Evolutionary conservation across 305 asterid genomes (phyloP), one percentile per base, ranked within the genome.

Genomic region (Fraxinus platypoda): DNA sequence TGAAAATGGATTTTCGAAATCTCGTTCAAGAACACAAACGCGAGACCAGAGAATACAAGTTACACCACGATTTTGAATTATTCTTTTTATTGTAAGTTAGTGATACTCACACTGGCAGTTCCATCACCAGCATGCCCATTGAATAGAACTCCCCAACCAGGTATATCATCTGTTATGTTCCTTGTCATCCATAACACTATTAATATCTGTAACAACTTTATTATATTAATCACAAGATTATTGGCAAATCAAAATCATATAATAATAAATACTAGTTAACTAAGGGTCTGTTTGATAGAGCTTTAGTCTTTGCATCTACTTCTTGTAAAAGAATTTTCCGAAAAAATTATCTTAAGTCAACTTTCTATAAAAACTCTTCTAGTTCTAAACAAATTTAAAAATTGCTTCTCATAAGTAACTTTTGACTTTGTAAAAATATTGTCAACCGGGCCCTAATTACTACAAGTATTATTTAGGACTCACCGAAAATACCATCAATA

Each of bases 151-250:
- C 99, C 99, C 99, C 98, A 95, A 11, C 99, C 99, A 2, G 98
- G 97, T 15, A 85, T 88, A 83, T 95, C 98, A 28, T 95, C 99
- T 0, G 99, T 95, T 68, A 95, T 85, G 88, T 86, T 90, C 87
- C 99, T 91, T 11, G 99, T 94, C 98, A 95, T 95, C 99, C 99
- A 95, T 89, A 95, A 19, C 33, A 93, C 80, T 79, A 95, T 86
- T 68, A 94, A 78, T 33, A 80, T 80, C 99, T 95, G 88, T 59
- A 76, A 30, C 33, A 82, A 79, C 19, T 49, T 0, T 0, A 0
- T n/a, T 43, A 19, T 23, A n/a, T 81, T 81, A 64, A 74, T 78
- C 54, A 41, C 62, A 59, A 12, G 37, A 71, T n/a, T 21, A 30
- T 6, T 19, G 6, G 9, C 23, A 68, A 33, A 21, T 3, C 9